These are phyloP conservation scores for Ulmus americana DNA, from an alignment of 331 rosid genomes.

Conservation along the genomic window DNA sequence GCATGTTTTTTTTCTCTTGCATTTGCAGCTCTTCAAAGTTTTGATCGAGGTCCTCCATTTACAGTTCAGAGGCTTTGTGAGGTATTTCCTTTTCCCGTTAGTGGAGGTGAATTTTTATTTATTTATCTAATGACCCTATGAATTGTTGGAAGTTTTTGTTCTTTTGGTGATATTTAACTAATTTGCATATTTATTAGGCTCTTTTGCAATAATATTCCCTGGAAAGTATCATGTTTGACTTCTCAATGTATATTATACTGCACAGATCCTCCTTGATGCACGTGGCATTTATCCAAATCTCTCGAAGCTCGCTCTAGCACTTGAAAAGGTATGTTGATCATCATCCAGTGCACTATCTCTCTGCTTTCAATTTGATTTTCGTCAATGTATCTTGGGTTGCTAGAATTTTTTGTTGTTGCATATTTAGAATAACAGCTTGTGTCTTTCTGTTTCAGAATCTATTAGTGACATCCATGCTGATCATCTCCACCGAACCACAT, in stretches of 20 bases:
- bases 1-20: slow-evolving; percentile 14
- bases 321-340: slow-evolving; percentile 60
- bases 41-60: slow-evolving; percentile 78
- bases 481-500: slow-evolving; percentile 42
- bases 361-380: no score
- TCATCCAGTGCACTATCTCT: no score
- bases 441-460: slow-evolving; percentile 26
- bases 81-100: slow-evolving; percentile 30
- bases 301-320: slow-evolving; percentile 79
- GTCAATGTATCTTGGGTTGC: no score
- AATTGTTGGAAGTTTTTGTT: background rate
- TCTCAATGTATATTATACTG: slow-evolving; percentile 31
- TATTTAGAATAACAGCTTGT: no score
- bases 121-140: slow-evolving; percentile 1
- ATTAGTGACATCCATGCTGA: slow-evolving; percentile 66
- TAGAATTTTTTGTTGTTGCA: no score
- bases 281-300: slow-evolving; percentile 59
- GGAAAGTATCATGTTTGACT: no score
- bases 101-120: background rate
- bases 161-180: no score
- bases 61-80: slow-evolving; percentile 85
- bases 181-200: background rate
- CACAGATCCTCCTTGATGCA: no score
- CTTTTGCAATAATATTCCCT: background rate
- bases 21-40: slow-evolving; percentile 57